A percentile compares a stretch with the other conserved stretches of the same genome.
These are phyloP conservation scores for Dacryopinax primogenitus DNA, from an alignment of 768 basidiomycete species.

Conservation along the genomic window DNA sequence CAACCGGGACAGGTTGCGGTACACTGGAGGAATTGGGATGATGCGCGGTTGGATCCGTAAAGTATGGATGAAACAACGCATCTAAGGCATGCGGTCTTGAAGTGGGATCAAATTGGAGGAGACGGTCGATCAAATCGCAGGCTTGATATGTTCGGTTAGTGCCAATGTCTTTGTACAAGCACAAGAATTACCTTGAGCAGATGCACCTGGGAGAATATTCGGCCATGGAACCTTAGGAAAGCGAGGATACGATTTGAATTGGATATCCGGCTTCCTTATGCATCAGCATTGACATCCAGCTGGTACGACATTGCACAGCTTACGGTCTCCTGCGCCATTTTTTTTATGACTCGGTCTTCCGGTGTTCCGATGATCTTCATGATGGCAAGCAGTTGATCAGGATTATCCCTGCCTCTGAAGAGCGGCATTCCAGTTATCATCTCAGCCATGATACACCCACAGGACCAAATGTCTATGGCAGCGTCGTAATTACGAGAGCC, in stretches of 20 bases:
- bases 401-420: conserved; percentile 92
- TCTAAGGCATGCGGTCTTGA: conserved; percentile 85
- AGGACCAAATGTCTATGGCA: conserved; percentile 97
- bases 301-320: conserved; percentile 24
- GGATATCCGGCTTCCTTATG: conserved; percentile 56
- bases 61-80: conserved; percentile 86
- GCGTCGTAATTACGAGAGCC: conserved; percentile 97
- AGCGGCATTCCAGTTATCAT: conserved; percentile 97
- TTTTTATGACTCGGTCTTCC: conserved; percentile 69
- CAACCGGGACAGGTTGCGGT: conserved; percentile 33
- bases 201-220: conserved; percentile 73
- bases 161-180: background rate
- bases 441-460: conserved; percentile 98
- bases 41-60: conserved; percentile 41
- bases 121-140: conserved; percentile 82
- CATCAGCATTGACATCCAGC: conserved; percentile 3
- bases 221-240: conserved; percentile 73
- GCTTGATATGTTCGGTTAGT: conserved; percentile 33
- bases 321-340: conserved; percentile 84
- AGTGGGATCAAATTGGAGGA: conserved; percentile 90
- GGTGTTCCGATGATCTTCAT: conserved; percentile 96
- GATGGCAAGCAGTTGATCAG: conserved; percentile 94
- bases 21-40: conserved; percentile 24
- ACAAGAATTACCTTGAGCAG: conserved; percentile 51
- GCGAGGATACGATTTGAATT: conserved; percentile 70